Conservation (phyloP, 1,284 basidiomycete species). For the Athelia psychrophila region DNA sequence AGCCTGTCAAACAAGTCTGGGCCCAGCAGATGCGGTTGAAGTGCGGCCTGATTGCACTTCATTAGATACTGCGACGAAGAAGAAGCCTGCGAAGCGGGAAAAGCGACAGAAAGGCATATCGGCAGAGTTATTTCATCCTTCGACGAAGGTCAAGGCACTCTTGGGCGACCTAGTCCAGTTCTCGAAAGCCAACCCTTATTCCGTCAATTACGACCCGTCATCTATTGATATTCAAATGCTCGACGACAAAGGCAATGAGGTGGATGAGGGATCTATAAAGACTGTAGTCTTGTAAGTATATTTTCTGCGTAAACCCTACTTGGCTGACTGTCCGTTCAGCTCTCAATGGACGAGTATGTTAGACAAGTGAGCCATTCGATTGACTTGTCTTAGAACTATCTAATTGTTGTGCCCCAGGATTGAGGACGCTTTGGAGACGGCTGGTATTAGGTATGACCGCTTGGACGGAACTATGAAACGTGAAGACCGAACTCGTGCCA, state of each 20-base stretch:
- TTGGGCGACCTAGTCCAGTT: constrained; percentile 73
- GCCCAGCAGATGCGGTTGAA: constrained; percentile 71
- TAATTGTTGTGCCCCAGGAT: constrained; percentile 46
- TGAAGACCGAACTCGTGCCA: constrained; percentile 86
- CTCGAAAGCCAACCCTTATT: constrained; percentile 79
- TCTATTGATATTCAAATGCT: constrained; percentile 71
- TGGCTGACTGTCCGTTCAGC: constrained; percentile 32
- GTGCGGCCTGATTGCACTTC: constrained; percentile 54
- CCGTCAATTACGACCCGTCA: constrained; percentile 77
- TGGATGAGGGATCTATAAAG: constrained; percentile 72
- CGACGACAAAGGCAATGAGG: constrained; percentile 67
- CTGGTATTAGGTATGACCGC: constrained; percentile 82
- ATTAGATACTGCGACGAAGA: constrained; percentile 47
- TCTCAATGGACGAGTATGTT: constrained; percentile 97
- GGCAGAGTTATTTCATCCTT: constrained; percentile 66
- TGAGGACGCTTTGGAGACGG: constrained; percentile 84
- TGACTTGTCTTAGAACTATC: constrained; percentile 4
- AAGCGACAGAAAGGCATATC: constrained; percentile 58
- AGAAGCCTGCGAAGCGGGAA: constrained; percentile 67
- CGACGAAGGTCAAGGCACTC: constrained; percentile 84
- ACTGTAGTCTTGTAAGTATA: constrained; percentile 87
- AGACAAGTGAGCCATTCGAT: constrained; percentile 66
- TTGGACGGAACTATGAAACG: constrained; percentile 97
- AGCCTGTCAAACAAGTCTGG: constrained; percentile 68
- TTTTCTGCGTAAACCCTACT: constrained; percentile 1